Conservation (phyloP, 768 basidiomycete genomes). For the Jaapia argillacea region DNA sequence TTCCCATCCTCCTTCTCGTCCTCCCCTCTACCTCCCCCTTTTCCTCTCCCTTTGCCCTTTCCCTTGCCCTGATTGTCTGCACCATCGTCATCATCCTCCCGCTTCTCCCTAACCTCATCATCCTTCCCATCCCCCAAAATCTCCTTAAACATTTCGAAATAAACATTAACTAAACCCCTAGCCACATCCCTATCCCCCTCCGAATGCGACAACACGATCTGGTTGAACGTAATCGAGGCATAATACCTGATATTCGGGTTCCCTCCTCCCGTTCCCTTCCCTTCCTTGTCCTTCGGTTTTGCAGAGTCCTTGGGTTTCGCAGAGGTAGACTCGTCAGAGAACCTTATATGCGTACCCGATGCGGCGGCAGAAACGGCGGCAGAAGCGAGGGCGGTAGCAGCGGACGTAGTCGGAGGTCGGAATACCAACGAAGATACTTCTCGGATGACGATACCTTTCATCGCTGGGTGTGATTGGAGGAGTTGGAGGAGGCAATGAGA, state of each 20-base stretch:
- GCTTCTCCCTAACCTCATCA: conserved; percentile 24
- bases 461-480: conserved; percentile 83
- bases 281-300: conserved; percentile 6
- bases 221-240: conserved; percentile 88
- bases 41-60: conserved; percentile 11
- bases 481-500: conserved; percentile 86
- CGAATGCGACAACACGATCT: conserved; percentile 60
- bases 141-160: conserved; percentile 92
- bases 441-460: conserved; percentile 85
- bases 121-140: conserved; percentile 55
- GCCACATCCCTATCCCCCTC: conserved; percentile 66
- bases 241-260: conserved; percentile 85
- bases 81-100: conserved; percentile 24
- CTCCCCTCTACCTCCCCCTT: conserved; percentile 19
- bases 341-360: conserved; percentile 40
- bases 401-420: conserved; percentile 35
- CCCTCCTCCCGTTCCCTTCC: too few relatives aligned
- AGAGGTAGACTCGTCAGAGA: too few relatives aligned
- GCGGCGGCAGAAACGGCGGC: conserved; percentile 5
- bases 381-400: conserved; percentile 20
- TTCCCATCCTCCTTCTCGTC: conserved; percentile 7
- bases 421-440: conserved; percentile 79
- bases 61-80: conserved; percentile 28
- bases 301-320: conserved; percentile 18
- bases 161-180: conserved; percentile 71